A percentile compares a stretch with the other conserved stretches of the same genome.
Conservation (phyloP, 345 rosid genomes). For the Brassica incana region DNA sequence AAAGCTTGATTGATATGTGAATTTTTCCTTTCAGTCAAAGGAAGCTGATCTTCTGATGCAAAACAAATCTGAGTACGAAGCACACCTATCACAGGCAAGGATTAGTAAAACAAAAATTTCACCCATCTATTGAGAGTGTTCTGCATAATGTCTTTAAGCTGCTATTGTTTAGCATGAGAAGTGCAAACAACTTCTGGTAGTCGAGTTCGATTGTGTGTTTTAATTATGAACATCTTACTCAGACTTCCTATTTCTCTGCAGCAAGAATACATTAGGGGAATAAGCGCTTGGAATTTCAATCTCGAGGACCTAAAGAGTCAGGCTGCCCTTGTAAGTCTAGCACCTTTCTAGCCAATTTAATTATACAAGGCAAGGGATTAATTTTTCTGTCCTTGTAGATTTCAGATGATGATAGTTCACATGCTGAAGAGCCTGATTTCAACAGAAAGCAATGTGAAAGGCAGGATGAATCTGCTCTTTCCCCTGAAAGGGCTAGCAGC, state of each 20-base stretch:
- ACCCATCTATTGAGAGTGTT: constrained; percentile 1
- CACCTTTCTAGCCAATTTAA: constrained; percentile 9
- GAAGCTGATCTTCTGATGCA: constrained; percentile 93
- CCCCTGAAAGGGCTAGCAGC: constrained; percentile 50
- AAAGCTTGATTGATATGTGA: constrained; percentile 33
- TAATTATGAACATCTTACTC: constrained; percentile 15
- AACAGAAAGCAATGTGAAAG: constrained; percentile 49
- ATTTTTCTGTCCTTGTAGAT: constrained; percentile 57
- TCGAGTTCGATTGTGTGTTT: constrained; percentile 25
- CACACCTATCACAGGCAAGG: constrained; percentile 84
- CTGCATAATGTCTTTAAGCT: constrained; percentile 4
- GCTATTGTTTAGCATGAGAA: constrained; percentile 10
- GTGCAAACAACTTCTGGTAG: constrained; percentile 7
- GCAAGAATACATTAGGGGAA: constrained; percentile 95
- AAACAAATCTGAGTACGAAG: constrained; percentile 79
- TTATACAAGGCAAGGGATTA: constrained; percentile 2
- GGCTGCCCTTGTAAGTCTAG: constrained; percentile 83
- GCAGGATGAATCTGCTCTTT: constrained; percentile 45
- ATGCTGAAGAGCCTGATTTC: constrained; percentile 52
- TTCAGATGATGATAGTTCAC: constrained; percentile 56
- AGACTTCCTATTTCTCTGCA: constrained; percentile 43
- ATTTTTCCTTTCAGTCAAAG: constrained; percentile 55
- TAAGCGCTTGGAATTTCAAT: constrained; percentile 97
- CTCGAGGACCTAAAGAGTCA: constrained; percentile 92
- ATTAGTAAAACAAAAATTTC: constrained; percentile 20